These are phyloP conservation scores for Theobroma cacao DNA, from an alignment of 345 rosid species.

Conservation along the genomic window DNA sequence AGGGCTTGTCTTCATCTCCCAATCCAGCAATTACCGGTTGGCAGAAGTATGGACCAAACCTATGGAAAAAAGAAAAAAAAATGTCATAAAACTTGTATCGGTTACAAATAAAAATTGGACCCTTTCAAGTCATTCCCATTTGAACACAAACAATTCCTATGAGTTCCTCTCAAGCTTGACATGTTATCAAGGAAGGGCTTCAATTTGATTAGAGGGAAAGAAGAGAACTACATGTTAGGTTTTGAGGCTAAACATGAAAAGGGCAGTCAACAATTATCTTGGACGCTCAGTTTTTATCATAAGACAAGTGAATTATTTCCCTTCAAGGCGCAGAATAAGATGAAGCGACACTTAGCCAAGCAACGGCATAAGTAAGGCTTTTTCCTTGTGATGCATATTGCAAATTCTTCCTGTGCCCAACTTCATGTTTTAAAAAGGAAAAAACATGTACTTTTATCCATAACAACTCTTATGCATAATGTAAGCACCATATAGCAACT, in stretches of 20 bases:
- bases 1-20: slow-evolving; percentile 91
- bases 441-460: not conserved
- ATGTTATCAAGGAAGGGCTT: slow-evolving; percentile 1
- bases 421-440: not conserved
- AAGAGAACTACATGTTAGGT: not conserved
- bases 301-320: not conserved
- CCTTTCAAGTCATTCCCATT: not conserved
- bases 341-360: no score
- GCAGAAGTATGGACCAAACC: slow-evolving; percentile 97
- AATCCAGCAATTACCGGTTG: slow-evolving; percentile 97
- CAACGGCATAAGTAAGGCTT: not conserved
- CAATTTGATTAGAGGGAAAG: not conserved
- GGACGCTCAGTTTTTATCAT: not conserved
- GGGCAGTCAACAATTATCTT: not conserved
- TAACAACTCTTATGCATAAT: no score
- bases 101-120: not conserved
- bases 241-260: not conserved
- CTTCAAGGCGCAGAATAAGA: not conserved
- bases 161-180: not conserved
- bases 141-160: not conserved
- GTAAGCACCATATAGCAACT: not conserved
- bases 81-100: not conserved
- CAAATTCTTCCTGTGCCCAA: not conserved
- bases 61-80: slow-evolving; percentile 14
- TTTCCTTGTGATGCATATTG: not conserved